Evolutionary conservation across 2,329 filamentous ascomycete species (phyloP).

Genomic region (Aspergillus melleus): DNA sequence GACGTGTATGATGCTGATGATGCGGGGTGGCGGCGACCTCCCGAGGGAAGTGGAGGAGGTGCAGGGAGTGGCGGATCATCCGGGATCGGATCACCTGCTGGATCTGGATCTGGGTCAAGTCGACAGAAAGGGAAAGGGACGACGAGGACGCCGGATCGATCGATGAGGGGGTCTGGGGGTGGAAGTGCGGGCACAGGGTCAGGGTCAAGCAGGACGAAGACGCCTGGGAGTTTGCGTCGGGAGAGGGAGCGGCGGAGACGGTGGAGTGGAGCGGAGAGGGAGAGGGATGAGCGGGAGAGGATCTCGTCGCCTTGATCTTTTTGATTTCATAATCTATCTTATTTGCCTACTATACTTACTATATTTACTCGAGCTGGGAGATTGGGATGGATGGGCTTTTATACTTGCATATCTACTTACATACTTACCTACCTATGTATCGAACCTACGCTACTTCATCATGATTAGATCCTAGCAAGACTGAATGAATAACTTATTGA

Average conservation of each 20-base stretch:
- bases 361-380: too few species aligned
- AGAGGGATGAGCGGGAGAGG: constrained; percentile 13
- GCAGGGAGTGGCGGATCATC: constrained; percentile 5
- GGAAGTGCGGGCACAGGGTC: not conserved
- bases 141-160: constrained; percentile 12
- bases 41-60: not conserved
- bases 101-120: not conserved
- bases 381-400: not conserved
- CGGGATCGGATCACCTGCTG: constrained; percentile 4
- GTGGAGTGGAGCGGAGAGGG: constrained; percentile 21
- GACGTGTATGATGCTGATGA: constrained; percentile 26
- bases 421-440: too few species aligned
- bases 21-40: constrained; percentile 21
- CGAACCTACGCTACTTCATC: not conserved
- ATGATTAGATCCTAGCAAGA: not conserved
- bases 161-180: constrained; percentile 1
- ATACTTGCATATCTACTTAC: not conserved
- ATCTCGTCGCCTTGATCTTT: constrained; percentile 6
- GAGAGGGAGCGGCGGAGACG: constrained; percentile 23
- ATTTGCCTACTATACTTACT: too few species aligned
- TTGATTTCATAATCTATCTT: not conserved
- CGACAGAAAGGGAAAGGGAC: constrained; percentile 11
- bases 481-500: not conserved
- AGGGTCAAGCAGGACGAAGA: not conserved
- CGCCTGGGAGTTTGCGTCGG: constrained; percentile 12